Conservation (phyloP, 2,329 filamentous ascomycete species). For the Tolypocladium inflatum region DNA sequence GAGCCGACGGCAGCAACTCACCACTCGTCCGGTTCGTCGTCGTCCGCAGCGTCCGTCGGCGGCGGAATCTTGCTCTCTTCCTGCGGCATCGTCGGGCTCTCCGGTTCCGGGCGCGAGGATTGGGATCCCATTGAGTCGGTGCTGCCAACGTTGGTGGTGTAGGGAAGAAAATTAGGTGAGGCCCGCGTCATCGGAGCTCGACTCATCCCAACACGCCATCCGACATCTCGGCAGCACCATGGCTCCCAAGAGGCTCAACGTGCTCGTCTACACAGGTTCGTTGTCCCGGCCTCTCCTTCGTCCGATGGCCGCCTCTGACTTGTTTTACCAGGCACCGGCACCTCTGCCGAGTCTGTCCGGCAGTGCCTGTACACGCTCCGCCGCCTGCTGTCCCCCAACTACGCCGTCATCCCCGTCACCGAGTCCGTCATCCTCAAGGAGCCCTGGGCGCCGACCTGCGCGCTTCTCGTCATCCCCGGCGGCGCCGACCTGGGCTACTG, state of each 20-base stretch:
- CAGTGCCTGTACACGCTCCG: slow-evolving; percentile 84
- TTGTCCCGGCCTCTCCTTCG: not conserved
- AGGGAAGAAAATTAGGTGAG: slow-evolving; percentile 3
- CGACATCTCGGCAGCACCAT: slow-evolving; percentile 30
- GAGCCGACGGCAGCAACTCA: slow-evolving; percentile 27
- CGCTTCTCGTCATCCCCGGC: slow-evolving; percentile 83
- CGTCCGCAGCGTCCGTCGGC: slow-evolving; percentile 26
- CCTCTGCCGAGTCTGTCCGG: slow-evolving; percentile 77
- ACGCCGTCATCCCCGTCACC: slow-evolving; percentile 81
- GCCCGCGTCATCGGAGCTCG: not conserved
- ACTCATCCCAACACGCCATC: not conserved
- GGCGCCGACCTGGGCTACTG: slow-evolving; percentile 93
- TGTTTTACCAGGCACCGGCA: slow-evolving; percentile 58
- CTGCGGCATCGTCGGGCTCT: slow-evolving; percentile 33
- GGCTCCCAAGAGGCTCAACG: slow-evolving; percentile 67
- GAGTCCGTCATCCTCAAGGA: slow-evolving; percentile 76
- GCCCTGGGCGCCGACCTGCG: slow-evolving; percentile 81
- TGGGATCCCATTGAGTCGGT: slow-evolving; percentile 4
- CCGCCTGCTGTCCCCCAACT: slow-evolving; percentile 77
- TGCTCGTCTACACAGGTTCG: slow-evolving; percentile 82
- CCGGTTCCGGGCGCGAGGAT: slow-evolving; percentile 1
- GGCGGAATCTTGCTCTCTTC: slow-evolving; percentile 34
- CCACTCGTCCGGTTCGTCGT: slow-evolving; percentile 93
- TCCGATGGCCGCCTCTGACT: slow-evolving; percentile 3
- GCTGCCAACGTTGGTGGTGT: slow-evolving; percentile 1